Conservation (phyloP, 331 rosid species). For the Rhamnella rubrinervis region DNA sequence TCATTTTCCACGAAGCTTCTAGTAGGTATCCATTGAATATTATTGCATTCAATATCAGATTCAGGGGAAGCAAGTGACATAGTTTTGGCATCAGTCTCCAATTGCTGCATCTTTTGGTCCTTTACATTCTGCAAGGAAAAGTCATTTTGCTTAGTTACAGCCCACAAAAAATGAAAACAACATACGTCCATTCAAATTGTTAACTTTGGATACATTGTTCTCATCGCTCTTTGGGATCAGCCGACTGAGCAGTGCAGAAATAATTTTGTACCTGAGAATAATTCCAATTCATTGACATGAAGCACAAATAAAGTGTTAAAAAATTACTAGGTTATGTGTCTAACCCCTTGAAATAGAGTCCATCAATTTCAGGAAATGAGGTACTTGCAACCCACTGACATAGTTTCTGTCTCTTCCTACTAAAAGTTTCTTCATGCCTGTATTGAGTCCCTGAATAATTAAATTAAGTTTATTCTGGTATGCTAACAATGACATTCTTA, state of each 20-base stretch:
- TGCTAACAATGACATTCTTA: background rate
- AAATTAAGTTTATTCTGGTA: background rate
- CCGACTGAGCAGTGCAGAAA: slow-evolving; percentile 63
- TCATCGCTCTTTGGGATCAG: slow-evolving; percentile 42
- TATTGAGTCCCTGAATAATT: slow-evolving; percentile 41
- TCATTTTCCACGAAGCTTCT: slow-evolving; percentile 38
- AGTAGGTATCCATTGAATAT: slow-evolving; percentile 32
- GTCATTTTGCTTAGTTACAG: slow-evolving; percentile 20
- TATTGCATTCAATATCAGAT: slow-evolving; percentile 35
- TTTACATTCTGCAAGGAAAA: slow-evolving; percentile 39
- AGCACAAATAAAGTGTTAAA: slow-evolving; percentile 19
- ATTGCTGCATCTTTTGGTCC: slow-evolving; percentile 25
- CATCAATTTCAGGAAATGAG: slow-evolving; percentile 42
- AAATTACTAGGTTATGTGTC: slow-evolving; percentile 27
- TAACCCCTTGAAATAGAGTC: slow-evolving; percentile 59
- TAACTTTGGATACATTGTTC: slow-evolving; percentile 44
- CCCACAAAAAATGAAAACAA: slow-evolving; percentile 9
- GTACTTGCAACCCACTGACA: slow-evolving; percentile 48
- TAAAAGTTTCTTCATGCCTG: slow-evolving; percentile 43
- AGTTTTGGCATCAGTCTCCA: slow-evolving; percentile 32
- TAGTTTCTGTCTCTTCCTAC: slow-evolving; percentile 66
- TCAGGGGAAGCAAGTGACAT: slow-evolving; percentile 30
- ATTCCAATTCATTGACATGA: slow-evolving; percentile 19
- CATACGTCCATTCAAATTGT: slow-evolving; percentile 21
- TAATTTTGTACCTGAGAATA: slow-evolving; percentile 59